Conservation (phyloP, 805 yeast species). For the fission yeast (Schizosaccharomyces pombe) region DNA sequence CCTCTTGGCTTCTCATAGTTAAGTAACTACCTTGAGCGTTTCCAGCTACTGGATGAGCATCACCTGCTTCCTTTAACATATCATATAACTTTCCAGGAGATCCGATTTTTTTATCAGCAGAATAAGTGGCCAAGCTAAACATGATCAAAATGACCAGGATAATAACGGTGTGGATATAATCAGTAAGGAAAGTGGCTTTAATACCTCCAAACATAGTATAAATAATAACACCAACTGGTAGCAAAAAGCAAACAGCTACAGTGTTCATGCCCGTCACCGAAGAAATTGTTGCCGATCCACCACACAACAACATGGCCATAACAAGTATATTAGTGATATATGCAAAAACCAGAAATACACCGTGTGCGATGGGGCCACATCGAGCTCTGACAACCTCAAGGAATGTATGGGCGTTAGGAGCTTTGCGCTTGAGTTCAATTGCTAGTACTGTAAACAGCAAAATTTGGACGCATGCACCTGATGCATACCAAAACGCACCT, state of each 20-base stretch:
- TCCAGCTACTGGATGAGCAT: constrained; percentile 42
- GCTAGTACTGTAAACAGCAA: constrained; percentile 69
- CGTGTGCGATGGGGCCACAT: constrained; percentile 57
- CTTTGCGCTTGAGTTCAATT: constrained; percentile 66
- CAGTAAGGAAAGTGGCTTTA: constrained; percentile 61
- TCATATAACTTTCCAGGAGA: constrained; percentile 70
- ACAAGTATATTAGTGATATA: constrained; percentile 72
- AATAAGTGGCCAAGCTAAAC: constrained; percentile 62
- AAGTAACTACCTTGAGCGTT: constrained; percentile 71
- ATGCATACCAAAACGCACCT: constrained; percentile 67
- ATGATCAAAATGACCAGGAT: constrained; percentile 52
- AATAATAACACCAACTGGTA: constrained; percentile 58
- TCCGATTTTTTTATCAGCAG: constrained; percentile 46
- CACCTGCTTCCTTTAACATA: constrained; percentile 34
- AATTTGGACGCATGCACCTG: constrained; percentile 81
- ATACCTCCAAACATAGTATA: constrained; percentile 66
- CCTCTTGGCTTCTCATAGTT: constrained; percentile 66
- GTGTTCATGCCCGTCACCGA: constrained; percentile 66
- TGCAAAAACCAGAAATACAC: constrained; percentile 32
- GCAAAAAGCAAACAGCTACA: constrained; percentile 57
- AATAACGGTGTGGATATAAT: constrained; percentile 59
- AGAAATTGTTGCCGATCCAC: constrained; percentile 65
- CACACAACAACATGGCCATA: constrained; percentile 76
- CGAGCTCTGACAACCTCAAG: constrained; percentile 62
- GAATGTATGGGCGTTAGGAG: constrained; percentile 82